Percentiles rank a stretch among this genome's conserved stretches.
phyloP scores from a whole-genome alignment of 139 green algal genomes.

The Haematococcus sp. region DNA sequence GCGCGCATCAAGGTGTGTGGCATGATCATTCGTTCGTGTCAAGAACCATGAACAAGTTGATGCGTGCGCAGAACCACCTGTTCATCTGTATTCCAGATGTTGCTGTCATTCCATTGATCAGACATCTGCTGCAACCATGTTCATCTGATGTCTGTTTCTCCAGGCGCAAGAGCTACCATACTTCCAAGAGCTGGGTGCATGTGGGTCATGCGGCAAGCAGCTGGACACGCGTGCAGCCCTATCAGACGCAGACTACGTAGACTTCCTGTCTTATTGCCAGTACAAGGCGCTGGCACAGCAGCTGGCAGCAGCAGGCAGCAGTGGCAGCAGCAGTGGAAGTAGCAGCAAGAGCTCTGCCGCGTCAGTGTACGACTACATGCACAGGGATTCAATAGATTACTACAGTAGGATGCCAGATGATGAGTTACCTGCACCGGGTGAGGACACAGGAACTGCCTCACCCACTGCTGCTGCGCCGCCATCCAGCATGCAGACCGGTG shows the following conservation, averaged over 20 bases:
- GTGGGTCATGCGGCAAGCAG: slow-evolving; percentile 2
- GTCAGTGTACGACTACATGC: neutral
- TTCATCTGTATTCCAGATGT: too few species aligned
- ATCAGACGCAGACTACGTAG: neutral
- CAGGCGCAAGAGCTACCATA: slow-evolving; percentile 1
- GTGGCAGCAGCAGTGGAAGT: neutral
- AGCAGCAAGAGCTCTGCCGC: neutral
- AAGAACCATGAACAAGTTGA: too few species aligned
- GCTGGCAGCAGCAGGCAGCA: neutral
- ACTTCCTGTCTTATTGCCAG: slow-evolving; percentile 11
- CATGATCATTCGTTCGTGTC: too few species aligned
- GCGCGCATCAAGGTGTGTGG: too few species aligned
- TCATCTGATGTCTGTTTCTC: too few species aligned
- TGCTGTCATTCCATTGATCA: too few species aligned
- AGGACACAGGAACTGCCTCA: too few species aligned
- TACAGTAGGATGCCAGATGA: neutral
- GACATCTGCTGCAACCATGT: too few species aligned
- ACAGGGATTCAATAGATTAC: neutral
- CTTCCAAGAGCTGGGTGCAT: neutral
- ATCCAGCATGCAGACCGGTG: too few species aligned
- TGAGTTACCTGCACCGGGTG: neutral
- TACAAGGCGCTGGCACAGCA: neutral
- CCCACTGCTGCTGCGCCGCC: too few species aligned
- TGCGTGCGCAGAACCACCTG: too few species aligned
- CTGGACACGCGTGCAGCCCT: neutral